phyloP scores from a whole-genome alignment of 768 basidiomycete genomes.

The Amanita thiersii region DNA sequence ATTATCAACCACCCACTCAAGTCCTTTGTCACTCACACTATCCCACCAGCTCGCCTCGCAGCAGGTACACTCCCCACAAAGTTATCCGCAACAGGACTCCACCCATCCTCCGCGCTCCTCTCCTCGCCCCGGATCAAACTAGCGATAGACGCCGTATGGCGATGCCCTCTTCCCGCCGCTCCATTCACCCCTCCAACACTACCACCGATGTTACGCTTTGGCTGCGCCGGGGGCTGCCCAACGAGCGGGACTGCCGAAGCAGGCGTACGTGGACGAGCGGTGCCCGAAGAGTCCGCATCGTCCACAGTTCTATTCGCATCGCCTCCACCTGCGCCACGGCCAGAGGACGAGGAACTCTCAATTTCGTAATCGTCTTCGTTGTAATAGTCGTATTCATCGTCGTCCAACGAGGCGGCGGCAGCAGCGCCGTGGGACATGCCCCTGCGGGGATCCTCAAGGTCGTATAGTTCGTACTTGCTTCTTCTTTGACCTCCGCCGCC shows the following conservation, averaged over 20 bases:
- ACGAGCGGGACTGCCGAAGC: conserved; percentile 13
- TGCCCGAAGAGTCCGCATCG: conserved; percentile 66
- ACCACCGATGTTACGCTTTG: conserved; percentile 10
- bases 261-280: conserved; percentile 30
- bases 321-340: conserved; percentile 11
- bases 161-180: conserved; percentile 31
- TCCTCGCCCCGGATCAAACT: conserved; percentile 75
- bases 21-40: too few relatives aligned
- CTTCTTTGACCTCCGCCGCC: conserved; percentile 4
- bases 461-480: conserved; percentile 73
- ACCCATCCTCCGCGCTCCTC: conserved; percentile 67
- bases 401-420: conserved; percentile 5
- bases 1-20: too few relatives aligned
- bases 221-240: conserved; percentile 10
- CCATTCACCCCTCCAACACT: conserved; percentile 14
- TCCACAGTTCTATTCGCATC: too few relatives aligned
- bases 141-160: conserved; percentile 79
- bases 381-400: conserved; percentile 5
- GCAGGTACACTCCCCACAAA: conserved; percentile 21
- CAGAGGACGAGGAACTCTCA: conserved; percentile 5
- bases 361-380: conserved; percentile 8
- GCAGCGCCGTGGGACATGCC: conserved; percentile 23
- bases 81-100: conserved; percentile 61
- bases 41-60: too few relatives aligned
- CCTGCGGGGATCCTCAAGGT: conserved; percentile 54